phyloP scores from a whole-genome alignment of 2,329 filamentous ascomycete genomes.

The Penicillium hordei region DNA sequence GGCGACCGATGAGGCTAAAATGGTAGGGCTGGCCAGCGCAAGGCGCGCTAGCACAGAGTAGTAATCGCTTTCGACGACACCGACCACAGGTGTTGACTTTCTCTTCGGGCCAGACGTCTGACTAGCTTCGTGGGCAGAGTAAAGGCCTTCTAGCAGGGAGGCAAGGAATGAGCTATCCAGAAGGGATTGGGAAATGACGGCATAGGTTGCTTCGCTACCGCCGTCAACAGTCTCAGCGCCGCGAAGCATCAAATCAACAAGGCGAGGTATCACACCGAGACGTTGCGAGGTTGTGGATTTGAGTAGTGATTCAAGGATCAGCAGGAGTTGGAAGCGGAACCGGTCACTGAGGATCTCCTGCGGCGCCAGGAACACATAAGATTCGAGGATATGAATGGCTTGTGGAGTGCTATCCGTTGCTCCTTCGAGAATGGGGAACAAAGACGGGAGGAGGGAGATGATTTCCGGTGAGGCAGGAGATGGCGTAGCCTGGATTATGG shows the following conservation, averaged over 20 bases:
- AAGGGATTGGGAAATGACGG: conserved; percentile 65
- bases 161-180: conserved; percentile 62
- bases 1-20: conserved; percentile 60
- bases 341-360: conserved; percentile 45
- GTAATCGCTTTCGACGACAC: conserved; percentile 79
- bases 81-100: conserved; percentile 67
- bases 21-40: conserved; percentile 66
- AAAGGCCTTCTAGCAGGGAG: conserved; percentile 65
- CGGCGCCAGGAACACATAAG: conserved; percentile 67
- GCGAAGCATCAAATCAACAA: conserved; percentile 66
- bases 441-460: conserved; percentile 61
- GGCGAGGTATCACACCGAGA: conserved; percentile 42
- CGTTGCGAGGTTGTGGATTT: conserved; percentile 40
- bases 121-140: conserved; percentile 68
- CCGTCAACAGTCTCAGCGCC: conserved; percentile 63
- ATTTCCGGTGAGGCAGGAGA: conserved; percentile 61
- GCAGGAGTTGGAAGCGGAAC: conserved; percentile 39
- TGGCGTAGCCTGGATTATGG: conserved; percentile 67
- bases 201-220: conserved; percentile 54
- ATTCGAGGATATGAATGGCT: conserved; percentile 65
- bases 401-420: conserved; percentile 63
- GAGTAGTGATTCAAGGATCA: conserved; percentile 43
- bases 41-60: conserved; percentile 79
- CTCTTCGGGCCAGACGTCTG: conserved; percentile 80
- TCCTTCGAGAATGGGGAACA: conserved; percentile 66